phyloP scores from a whole-genome alignment of 1,284 basidiomycete genomes.

The Apiotrichum laibachii region DNA sequence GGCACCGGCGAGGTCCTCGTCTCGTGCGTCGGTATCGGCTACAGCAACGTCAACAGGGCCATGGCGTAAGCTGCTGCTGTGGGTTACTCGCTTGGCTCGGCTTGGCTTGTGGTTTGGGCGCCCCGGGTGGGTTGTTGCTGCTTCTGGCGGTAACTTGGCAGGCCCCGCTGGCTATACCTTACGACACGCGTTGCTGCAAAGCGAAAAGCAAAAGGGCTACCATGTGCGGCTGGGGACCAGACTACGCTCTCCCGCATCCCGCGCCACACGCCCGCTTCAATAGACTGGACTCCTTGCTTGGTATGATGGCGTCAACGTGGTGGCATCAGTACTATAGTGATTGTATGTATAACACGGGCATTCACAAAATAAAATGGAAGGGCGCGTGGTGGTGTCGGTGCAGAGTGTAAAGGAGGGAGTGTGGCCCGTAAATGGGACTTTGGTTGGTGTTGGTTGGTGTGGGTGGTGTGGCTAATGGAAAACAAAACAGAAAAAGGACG shows the following conservation, averaged over 20 bases:
- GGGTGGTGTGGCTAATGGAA: background rate
- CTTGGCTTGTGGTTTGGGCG: too few species aligned
- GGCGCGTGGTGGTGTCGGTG: too few species aligned
- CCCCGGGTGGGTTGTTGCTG: too few species aligned
- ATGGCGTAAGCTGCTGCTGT: conserved; percentile 35
- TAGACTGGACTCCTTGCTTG: background rate
- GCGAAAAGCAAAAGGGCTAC: too few species aligned
- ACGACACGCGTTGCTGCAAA: too few species aligned
- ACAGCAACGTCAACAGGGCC: conserved; percentile 55
- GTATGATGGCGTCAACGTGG: background rate
- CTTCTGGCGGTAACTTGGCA: too few species aligned
- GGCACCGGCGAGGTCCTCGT: conserved; percentile 45
- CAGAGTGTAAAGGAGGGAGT: background rate
- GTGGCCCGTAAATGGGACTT: background rate
- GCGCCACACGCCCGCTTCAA: too few species aligned
- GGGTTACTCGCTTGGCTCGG: background rate
- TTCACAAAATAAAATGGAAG: background rate
- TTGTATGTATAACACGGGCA: conserved; percentile 23
- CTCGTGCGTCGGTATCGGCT: conserved; percentile 54
- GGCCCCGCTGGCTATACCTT: too few species aligned
- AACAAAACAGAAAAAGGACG: background rate
- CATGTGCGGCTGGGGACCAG: too few species aligned
- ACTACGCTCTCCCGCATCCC: too few species aligned
- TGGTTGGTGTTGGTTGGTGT: background rate
- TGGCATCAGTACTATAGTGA: conserved; percentile 10